These are phyloP conservation scores for Populus tremula DNA, from an alignment of 345 rosid species.

Conservation along the genomic window DNA sequence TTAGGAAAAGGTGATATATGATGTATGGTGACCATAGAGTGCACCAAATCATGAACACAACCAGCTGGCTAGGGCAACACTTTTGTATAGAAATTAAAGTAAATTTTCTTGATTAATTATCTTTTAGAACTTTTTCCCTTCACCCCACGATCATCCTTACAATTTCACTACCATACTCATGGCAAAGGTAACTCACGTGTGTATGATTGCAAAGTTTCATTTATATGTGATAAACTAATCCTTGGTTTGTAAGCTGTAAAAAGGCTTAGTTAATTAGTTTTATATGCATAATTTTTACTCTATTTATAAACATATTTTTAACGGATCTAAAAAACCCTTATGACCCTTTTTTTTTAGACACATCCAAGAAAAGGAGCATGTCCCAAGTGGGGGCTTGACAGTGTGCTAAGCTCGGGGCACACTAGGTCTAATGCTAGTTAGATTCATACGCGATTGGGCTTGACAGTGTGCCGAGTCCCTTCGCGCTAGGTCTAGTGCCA, in stretches of 20 bases:
- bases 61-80: not conserved
- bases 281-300: not conserved
- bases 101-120: not conserved
- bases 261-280: not conserved
- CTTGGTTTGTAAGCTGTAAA: too few relatives aligned
- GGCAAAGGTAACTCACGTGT: not conserved
- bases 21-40: not conserved
- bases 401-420: fast-evolving
- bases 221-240: not conserved
- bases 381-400: too few relatives aligned
- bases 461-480: too few relatives aligned
- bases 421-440: fast-evolving
- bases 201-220: not conserved
- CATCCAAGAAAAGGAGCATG: fast-evolving
- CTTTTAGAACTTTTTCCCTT: not conserved
- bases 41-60: not conserved
- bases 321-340: too few relatives aligned
- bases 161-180: not conserved
- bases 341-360: too few relatives aligned
- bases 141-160: not conserved
- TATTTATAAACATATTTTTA: too few relatives aligned
- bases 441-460: too few relatives aligned
- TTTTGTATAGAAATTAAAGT: too few relatives aligned
- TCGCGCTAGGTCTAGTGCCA: too few relatives aligned
- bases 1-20: not conserved